A percentile compares a stretch with the other conserved stretches of the same genome.
These are phyloP conservation scores for Calonectria pseudoturangicola DNA, from an alignment of 2,329 filamentous ascomycete species.

Conservation along the genomic window DNA sequence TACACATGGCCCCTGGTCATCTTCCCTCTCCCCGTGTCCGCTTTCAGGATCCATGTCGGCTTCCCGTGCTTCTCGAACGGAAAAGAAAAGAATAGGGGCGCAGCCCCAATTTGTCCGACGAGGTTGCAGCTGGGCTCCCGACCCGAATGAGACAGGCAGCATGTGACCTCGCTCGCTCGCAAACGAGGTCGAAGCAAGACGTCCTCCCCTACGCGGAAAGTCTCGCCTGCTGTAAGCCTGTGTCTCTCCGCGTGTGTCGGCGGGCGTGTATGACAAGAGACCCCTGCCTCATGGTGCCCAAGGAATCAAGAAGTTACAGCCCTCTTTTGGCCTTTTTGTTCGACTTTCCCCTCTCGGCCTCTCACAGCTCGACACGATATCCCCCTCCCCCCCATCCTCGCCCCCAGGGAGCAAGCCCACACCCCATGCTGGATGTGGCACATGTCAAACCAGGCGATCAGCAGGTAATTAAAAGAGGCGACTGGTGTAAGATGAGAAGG, in stretches of 20 bases:
- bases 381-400: slow-evolving; percentile 39
- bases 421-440: slow-evolving; percentile 47
- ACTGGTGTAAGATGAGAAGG: slow-evolving; percentile 25
- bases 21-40: slow-evolving; percentile 20
- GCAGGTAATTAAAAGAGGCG: slow-evolving; percentile 22
- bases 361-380: slow-evolving; percentile 60
- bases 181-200: not conserved
- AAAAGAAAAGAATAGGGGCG: slow-evolving; percentile 19
- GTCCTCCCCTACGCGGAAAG: not conserved
- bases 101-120: slow-evolving; percentile 11
- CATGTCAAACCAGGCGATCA: slow-evolving; percentile 42
- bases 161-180: slow-evolving; percentile 19
- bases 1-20: slow-evolving; percentile 31
- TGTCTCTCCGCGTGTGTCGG: not conserved
- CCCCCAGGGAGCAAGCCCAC: slow-evolving; percentile 17
- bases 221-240: slow-evolving; percentile 20
- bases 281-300: slow-evolving; percentile 13
- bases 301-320: slow-evolving; percentile 36
- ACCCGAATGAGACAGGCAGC: slow-evolving; percentile 27
- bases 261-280: slow-evolving; percentile 11
- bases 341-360: slow-evolving; percentile 47
- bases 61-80: slow-evolving; percentile 40
- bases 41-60: slow-evolving; percentile 37
- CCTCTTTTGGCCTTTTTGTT: slow-evolving; percentile 44
- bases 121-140: not conserved